A percentile compares a stretch with the other conserved stretches of the same genome.
phyloP scores from a whole-genome alignment of 306 rosid species.

The Arachis stenosperma region DNA sequence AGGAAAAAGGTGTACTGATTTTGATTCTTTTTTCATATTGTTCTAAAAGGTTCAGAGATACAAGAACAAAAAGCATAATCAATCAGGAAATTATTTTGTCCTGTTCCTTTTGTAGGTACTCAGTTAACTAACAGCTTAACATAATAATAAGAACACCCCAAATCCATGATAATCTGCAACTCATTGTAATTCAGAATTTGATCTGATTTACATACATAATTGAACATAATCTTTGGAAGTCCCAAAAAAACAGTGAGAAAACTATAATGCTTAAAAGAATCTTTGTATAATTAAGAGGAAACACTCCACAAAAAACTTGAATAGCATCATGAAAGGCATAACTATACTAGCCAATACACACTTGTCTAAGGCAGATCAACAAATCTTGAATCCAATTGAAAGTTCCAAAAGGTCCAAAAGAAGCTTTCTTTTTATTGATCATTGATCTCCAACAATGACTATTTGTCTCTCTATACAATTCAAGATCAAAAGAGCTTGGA shows the following conservation, averaged over 20 bases:
- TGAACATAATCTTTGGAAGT: constrained; percentile 22
- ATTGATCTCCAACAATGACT: constrained; percentile 34
- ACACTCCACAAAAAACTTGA: background rate
- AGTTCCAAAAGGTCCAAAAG: constrained; percentile 18
- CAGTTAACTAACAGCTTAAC: background rate
- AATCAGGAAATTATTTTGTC: background rate
- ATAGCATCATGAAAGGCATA: constrained; percentile 4
- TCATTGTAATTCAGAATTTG: constrained; percentile 16
- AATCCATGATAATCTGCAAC: background rate
- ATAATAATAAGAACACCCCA: background rate
- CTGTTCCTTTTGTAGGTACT: constrained; percentile 1
- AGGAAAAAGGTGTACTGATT: too few species aligned
- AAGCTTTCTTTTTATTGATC: constrained; percentile 39
- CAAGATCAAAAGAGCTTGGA: constrained; percentile 22
- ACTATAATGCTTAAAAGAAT: constrained; percentile 19
- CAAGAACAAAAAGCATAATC: too few species aligned
- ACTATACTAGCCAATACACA: constrained; percentile 17
- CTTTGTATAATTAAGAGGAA: constrained; percentile 18
- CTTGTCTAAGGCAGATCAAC: constrained; percentile 36
- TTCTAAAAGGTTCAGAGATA: too few species aligned
- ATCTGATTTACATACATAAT: constrained; percentile 35
- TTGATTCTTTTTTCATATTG: too few species aligned
- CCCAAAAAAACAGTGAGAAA: background rate
- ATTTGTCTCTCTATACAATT: constrained; percentile 12
- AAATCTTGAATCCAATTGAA: constrained; percentile 38